Conservation (phyloP, 2,329 filamentous ascomycete species). For the Pestalotiopsis sp. region DNA sequence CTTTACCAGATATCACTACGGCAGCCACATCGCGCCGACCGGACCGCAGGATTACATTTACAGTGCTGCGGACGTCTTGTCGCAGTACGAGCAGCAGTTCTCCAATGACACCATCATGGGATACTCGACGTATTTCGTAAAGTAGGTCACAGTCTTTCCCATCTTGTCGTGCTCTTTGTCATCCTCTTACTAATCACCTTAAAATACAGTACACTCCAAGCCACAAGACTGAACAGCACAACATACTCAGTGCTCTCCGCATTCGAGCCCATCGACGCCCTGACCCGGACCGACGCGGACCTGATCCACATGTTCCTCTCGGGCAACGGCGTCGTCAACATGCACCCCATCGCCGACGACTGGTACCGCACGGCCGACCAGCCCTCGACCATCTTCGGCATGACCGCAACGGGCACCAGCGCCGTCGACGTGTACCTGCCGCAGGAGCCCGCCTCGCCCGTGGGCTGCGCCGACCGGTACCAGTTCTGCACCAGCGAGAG, state of each 20-base stretch:
- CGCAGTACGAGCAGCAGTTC: not conserved
- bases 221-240: not conserved
- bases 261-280: conserved; percentile 8
- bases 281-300: conserved; percentile 9
- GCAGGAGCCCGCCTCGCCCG: not conserved
- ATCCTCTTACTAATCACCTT: not conserved
- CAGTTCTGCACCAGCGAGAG: not conserved
- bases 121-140: not conserved
- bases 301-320: conserved; percentile 16
- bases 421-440: not conserved
- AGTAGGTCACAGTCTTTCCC: not conserved
- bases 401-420: not conserved
- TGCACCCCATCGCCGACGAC: conserved; percentile 13
- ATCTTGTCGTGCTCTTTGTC: no score
- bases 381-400: not conserved
- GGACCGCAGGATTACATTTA: not conserved
- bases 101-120: not conserved
- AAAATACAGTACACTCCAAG: not conserved
- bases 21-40: not conserved
- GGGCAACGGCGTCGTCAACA: conserved; percentile 18
- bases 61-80: not conserved
- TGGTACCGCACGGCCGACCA: conserved; percentile 21
- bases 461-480: not conserved
- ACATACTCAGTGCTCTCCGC: not conserved
- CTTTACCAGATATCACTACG: conserved; percentile 11